Conservation (phyloP, 2,329 filamentous ascomycete species). For the Tolypocladium tropicale region DNA sequence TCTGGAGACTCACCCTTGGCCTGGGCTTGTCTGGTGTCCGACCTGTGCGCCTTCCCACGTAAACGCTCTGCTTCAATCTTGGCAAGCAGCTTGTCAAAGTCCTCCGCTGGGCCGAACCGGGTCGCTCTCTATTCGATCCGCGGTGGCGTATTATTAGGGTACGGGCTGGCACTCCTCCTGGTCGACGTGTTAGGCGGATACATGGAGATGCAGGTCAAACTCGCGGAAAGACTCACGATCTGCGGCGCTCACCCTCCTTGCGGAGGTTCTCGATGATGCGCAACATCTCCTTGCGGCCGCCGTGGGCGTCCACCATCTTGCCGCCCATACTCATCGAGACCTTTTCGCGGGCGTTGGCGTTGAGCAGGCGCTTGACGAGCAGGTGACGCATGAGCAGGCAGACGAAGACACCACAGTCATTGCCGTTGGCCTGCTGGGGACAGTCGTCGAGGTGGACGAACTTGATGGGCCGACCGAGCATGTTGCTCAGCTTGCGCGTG, state of each 20-base stretch:
- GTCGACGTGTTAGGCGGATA: neutral
- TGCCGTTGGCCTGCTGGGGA: conserved; percentile 85
- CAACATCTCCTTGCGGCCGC: conserved; percentile 82
- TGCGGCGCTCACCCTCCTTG: conserved; percentile 75
- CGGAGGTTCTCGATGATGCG: conserved; percentile 78
- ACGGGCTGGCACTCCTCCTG: conserved; percentile 27
- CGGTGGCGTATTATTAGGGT: conserved; percentile 28
- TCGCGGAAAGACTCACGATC: conserved; percentile 52
- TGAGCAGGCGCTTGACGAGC: conserved; percentile 73
- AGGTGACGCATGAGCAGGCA: conserved; percentile 92
- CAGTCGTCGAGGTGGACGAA: conserved; percentile 78
- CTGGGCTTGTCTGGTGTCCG: neutral
- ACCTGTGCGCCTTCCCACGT: neutral
- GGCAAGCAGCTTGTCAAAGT: conserved; percentile 15
- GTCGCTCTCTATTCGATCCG: conserved; percentile 31
- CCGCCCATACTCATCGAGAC: conserved; percentile 90
- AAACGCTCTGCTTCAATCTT: conserved; percentile 4
- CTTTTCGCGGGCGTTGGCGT: conserved; percentile 71
- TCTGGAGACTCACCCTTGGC: neutral
- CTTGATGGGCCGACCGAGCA: conserved; percentile 57
- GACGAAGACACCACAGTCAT: conserved; percentile 92
- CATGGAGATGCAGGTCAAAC: neutral
- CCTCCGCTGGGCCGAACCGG: conserved; percentile 18
- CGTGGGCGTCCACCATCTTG: conserved; percentile 69
- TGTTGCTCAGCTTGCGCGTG: conserved; percentile 54